Base-by-base conservation (phyloP, 2,329 filamentous ascomycete species). In the Raffaelea ambrosiae region DNA sequence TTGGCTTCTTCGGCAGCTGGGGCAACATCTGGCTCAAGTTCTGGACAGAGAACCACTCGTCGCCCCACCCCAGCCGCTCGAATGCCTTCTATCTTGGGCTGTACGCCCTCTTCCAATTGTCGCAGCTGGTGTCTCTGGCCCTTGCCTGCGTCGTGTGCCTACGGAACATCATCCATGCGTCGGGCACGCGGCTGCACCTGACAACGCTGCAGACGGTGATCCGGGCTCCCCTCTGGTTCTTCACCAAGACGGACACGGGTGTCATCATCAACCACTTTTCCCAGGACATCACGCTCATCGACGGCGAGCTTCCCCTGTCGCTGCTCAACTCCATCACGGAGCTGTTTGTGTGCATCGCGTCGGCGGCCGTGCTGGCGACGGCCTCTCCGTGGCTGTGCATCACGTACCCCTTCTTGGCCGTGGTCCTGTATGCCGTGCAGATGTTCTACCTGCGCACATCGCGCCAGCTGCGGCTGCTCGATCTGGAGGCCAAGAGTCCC, bases 401-500 rank as follows among this genome's bases (percentile, higher is more conserved):
- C 20, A 64, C 66, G 0, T 75, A 80, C 48, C 77, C 77, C 0
- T 59, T 75, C 3, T 55, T 81, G 3, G 50, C 69, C 9, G 60
- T 56, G 0, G 51, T 71, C 1, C 51, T 81, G 1, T 81, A 71
- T 47, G 50, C 65, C 2, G 59, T 82, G 0, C 78, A 81, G 51
- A 73, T 66, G 46, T 69, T 79, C 43, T 83, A 83, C 53, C 66
- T 83, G 2, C 67, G 74, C 0, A 83, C 79, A 0, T 81, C 77
- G 1, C 65, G 78, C 0, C 79, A 83, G 57, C 58, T 84, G 8
- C 69, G 79, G 43, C 67, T 80, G 19, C 59, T 84, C 11, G 79
- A 83, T 41, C 67, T 84, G 1, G 80, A 84, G 57, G 70, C 74
- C 1, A 81, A 83, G 53, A 72, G 73, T 1, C 77, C 77, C 0